These are phyloP conservation scores for Clarireedia paspali DNA, from an alignment of 2,329 filamentous ascomycete species.

Conservation along the genomic window DNA sequence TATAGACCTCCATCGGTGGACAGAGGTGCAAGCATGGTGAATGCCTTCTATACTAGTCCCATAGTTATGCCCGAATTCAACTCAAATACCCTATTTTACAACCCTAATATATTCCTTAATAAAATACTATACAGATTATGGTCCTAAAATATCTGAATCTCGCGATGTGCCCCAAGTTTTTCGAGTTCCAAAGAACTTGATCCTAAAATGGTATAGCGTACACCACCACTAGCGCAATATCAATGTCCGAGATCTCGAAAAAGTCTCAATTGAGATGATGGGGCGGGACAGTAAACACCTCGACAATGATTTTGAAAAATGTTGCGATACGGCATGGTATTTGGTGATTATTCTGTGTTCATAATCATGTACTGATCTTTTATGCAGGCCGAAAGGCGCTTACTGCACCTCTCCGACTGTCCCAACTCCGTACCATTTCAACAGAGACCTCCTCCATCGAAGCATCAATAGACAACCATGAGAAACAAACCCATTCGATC, in stretches of 20 bases:
- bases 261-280: slow-evolving; percentile 14
- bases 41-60: slow-evolving; percentile 5
- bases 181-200: not conserved
- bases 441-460: slow-evolving; percentile 19
- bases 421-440: slow-evolving; percentile 34
- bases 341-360: slow-evolving; percentile 12
- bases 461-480: slow-evolving; percentile 10
- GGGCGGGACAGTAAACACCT: slow-evolving; percentile 7
- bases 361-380: slow-evolving; percentile 17
- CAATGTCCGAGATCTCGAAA: slow-evolving; percentile 20
- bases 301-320: slow-evolving; percentile 50
- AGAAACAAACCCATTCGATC: slow-evolving; percentile 16
- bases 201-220: slow-evolving; percentile 11
- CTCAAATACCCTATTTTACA: slow-evolving; percentile 3
- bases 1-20: slow-evolving; percentile 3
- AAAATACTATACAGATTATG: not conserved
- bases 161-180: not conserved
- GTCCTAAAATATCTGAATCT: not conserved
- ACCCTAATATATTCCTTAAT: not conserved
- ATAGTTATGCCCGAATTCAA: slow-evolving; percentile 10
- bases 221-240: slow-evolving; percentile 14
- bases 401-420: slow-evolving; percentile 34
- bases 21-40: slow-evolving; percentile 5
- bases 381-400: slow-evolving; percentile 45
- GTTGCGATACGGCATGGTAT: slow-evolving; percentile 47